Base-by-base conservation (phyloP, 2,329 filamentous ascomycete genomes). In the Bipolaris bicolor region DNA sequence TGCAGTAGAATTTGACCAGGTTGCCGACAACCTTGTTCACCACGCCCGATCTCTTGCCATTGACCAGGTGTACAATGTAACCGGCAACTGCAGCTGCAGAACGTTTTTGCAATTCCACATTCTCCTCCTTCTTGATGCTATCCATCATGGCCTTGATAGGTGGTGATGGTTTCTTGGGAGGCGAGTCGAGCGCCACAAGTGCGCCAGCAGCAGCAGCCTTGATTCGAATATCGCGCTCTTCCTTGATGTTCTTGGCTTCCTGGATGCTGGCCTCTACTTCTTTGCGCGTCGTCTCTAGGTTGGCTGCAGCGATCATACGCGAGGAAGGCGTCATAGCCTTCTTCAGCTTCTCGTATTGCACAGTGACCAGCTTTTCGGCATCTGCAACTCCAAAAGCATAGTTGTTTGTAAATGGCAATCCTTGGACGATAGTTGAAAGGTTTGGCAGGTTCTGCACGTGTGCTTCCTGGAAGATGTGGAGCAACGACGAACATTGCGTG, bases 121-220 rank as follows among this genome's bases (percentile, higher is more conserved):
- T 98, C 68, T 97, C 95, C 73, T 99, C 96, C 36, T 88, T 88
- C 78, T 98, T 99, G 71, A 99, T 86, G 70, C 94, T 98, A 75
- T 99, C 95, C 95, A 99, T 99, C 77, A 99, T 90, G 2, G 88
- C 91, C 78, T 97, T 97, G 79, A 99, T 99, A 11, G 97, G 87
- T 16, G 89, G 86, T 60, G 91, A 92, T 9, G 94, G 92, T 74
- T 96, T 98, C 84, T 97, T 98, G 0, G 96, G 94, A 9, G 97
- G 84, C 29, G 90, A 84, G 56, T 88, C 87, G 79, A 98, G 88
- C n/a, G 92, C 90, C 47, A 99, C 90, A 55, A 98, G 80, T 10
- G 93, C 93, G 62, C 91, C 92, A 10, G 94, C 92, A 18, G 92
- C 91, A 6, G 91, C 90, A 15, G 95, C 91, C 73, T 88, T 89